Percentiles rank a stretch among this genome's conserved stretches.
Evolutionary conservation across 805 yeast species (phyloP).

Genomic region (Debaryomyces prosopidis): DNA sequence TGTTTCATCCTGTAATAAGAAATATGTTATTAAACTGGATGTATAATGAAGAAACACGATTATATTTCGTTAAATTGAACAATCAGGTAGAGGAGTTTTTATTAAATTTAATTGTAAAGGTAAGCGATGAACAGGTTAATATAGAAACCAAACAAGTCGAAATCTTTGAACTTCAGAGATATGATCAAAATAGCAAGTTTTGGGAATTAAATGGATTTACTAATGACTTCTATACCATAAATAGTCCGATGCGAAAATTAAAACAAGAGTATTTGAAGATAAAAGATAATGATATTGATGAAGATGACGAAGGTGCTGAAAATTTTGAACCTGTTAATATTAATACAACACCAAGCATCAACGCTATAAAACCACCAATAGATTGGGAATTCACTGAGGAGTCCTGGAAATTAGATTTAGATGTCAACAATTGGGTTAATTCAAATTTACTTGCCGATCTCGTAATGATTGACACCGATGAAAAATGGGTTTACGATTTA

Average conservation of each 20-base stretch:
- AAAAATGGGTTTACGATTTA: constrained; percentile 84
- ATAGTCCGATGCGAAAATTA: constrained; percentile 28
- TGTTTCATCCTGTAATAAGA: constrained; percentile 57
- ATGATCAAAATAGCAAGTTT: constrained; percentile 46
- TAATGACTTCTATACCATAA: constrained; percentile 52
- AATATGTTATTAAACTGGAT: constrained; percentile 45
- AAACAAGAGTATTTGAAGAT: constrained; percentile 1
- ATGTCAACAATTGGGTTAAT: constrained; percentile 65
- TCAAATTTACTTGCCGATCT: constrained; percentile 48
- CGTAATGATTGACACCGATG: constrained; percentile 66
- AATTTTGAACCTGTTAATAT: not conserved
- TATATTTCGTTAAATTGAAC: constrained; percentile 47
- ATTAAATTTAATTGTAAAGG: constrained; percentile 12
- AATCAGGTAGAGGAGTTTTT: constrained; percentile 48
- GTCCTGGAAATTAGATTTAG: constrained; percentile 68
- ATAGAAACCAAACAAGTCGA: constrained; percentile 48
- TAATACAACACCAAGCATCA: constrained; percentile 17
- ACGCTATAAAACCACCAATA: constrained; percentile 53
- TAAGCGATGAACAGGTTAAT: constrained; percentile 12
- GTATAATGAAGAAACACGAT: constrained; percentile 66
- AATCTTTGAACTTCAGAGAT: constrained; percentile 65
- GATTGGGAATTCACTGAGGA: constrained; percentile 54
- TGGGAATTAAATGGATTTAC: constrained; percentile 69
- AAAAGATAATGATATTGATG: constrained; percentile 12
- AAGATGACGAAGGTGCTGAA: constrained; percentile 15